Conservation (phyloP, 192 early-diverging fungal genomes). For the Powellomyces hirtus region DNA sequence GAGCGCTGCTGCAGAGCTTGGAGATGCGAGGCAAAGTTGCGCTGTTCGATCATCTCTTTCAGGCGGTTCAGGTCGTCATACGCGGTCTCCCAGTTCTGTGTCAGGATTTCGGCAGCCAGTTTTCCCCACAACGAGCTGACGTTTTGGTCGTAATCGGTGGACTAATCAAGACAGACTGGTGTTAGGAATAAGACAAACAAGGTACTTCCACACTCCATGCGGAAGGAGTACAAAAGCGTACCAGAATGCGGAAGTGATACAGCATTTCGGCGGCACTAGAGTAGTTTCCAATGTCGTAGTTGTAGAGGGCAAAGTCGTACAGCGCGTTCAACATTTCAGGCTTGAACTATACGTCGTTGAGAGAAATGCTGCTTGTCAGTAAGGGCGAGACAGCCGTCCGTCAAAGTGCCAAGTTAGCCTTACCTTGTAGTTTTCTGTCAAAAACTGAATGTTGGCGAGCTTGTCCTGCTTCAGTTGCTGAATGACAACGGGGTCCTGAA, state of each 20-base stretch:
- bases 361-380: too few species aligned
- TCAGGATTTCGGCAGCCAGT: slow-evolving; percentile 90
- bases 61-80: slow-evolving; percentile 86
- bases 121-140: slow-evolving; percentile 95
- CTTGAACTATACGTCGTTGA: slow-evolving; percentile 60
- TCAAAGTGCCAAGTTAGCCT: too few species aligned
- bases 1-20: slow-evolving; percentile 90
- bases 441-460: slow-evolving; percentile 82
- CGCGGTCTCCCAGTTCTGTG: slow-evolving; percentile 91
- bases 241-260: slow-evolving; percentile 92
- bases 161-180: slow-evolving; percentile 47
- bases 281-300: slow-evolving; percentile 93
- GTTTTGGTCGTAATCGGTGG: slow-evolving; percentile 80
- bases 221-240: slow-evolving; percentile 35
- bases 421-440: slow-evolving; percentile 82
- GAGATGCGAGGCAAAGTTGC: slow-evolving; percentile 51
- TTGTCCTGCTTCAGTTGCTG: slow-evolving; percentile 91
- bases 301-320: slow-evolving; percentile 86
- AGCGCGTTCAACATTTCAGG: slow-evolving; percentile 83
- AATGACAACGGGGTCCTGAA: slow-evolving; percentile 89
- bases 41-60: slow-evolving; percentile 86
- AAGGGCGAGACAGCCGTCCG: too few species aligned
- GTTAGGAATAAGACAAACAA: too few species aligned
- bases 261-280: slow-evolving; percentile 88
- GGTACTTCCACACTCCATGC: too few species aligned